A percentile compares a stretch with the other conserved stretches of the same genome.
These are phyloP conservation scores for Artemisia tridentata DNA, from an alignment of 129 eudicot genomes.

Conservation along the genomic window DNA sequence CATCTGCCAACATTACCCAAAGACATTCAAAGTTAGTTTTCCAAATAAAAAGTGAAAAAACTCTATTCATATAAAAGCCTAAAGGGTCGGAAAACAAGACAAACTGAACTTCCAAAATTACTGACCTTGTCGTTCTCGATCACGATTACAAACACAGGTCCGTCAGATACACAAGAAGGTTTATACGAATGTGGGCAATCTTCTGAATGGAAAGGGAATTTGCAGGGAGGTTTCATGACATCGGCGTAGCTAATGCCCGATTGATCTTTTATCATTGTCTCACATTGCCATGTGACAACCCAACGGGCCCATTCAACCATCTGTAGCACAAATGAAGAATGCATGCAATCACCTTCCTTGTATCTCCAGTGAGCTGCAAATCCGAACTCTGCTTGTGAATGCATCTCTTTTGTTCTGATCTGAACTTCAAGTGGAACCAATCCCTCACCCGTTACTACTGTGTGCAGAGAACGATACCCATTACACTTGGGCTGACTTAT, in stretches of 20 bases:
- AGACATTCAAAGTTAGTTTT: not conserved
- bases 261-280: conserved; percentile 60
- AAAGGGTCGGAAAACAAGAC: not conserved
- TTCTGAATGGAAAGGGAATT: conserved; percentile 72
- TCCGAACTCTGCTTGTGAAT: conserved; percentile 88
- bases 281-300: conserved; percentile 93
- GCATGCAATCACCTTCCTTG: conserved; percentile 74
- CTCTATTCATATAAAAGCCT: not conserved
- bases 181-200: conserved; percentile 75
- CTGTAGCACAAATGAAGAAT: conserved; percentile 85
- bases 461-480: conserved; percentile 92
- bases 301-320: conserved; percentile 99
- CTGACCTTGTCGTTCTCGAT: conserved; percentile 86
- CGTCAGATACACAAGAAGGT: conserved; percentile 62
- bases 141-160: conserved; percentile 81
- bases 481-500: conserved; percentile 67
- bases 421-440: conserved; percentile 91
- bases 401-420: conserved; percentile 85
- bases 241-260: conserved; percentile 37
- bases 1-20: conserved; percentile 56
- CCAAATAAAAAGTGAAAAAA: not conserved
- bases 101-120: not conserved
- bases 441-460: conserved; percentile 79
- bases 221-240: conserved; percentile 63
- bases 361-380: conserved; percentile 53